A percentile compares a stretch with the other conserved stretches of the same genome.
These are phyloP conservation scores for Scalesia atractyloides DNA, from an alignment of 129 eudicot genomes.

Conservation along the genomic window DNA sequence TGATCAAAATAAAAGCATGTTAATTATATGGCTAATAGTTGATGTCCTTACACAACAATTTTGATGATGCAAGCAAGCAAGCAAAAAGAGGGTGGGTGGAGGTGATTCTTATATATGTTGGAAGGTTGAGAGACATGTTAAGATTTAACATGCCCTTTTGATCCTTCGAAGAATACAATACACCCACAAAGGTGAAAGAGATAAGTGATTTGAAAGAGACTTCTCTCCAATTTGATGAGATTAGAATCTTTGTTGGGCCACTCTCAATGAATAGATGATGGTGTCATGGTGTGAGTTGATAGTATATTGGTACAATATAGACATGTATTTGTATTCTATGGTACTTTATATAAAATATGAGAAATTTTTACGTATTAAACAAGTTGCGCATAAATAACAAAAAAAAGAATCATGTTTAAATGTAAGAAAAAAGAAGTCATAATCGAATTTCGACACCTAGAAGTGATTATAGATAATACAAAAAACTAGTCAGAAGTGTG, in stretches of 20 bases:
- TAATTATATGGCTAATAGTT: conserved; percentile 12
- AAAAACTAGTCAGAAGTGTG: too few relatives aligned
- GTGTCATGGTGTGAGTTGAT: background rate
- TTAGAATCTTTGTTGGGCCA: conserved; percentile 47
- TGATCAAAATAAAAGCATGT: conserved; percentile 19
- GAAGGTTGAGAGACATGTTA: conserved; percentile 43
- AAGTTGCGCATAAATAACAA: background rate
- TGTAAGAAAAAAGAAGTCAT: too few relatives aligned
- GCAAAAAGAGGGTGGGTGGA: conserved; percentile 29
- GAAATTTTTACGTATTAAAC: background rate
- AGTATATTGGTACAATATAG: background rate
- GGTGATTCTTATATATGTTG: conserved; percentile 31
- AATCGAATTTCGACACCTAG: too few relatives aligned
- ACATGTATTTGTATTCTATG: background rate
- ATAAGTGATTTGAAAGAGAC: conserved; percentile 39
- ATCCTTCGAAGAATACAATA: conserved; percentile 19
- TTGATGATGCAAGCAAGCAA: conserved; percentile 33
- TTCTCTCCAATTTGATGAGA: conserved; percentile 36
- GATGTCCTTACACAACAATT: conserved; percentile 28
- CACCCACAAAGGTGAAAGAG: conserved; percentile 40
- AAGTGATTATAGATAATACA: too few relatives aligned
- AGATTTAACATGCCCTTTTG: conserved; percentile 30
- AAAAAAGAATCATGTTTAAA: too few relatives aligned
- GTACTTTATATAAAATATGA: background rate
- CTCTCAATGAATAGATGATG: conserved; percentile 15